Evolutionary conservation across 495 filamentous ascomycete species (phyloP).

Genomic region (Penicillium atrosanguineum): DNA sequence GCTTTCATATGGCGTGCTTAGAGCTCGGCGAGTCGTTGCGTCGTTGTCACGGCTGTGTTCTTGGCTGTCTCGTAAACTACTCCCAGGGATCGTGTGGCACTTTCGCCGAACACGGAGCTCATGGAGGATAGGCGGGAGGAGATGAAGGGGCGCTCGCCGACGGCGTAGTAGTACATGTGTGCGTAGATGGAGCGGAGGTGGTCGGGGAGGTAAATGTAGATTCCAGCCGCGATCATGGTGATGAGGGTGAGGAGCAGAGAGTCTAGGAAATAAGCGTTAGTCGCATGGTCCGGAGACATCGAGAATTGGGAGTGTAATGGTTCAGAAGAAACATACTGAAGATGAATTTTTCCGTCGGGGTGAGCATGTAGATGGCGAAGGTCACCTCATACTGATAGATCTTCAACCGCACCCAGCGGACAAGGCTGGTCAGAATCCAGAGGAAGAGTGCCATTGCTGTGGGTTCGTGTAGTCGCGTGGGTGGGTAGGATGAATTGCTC

Average conservation of each 20-base stretch:
- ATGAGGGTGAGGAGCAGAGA: slow-evolving; percentile 84
- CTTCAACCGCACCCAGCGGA: slow-evolving; percentile 72
- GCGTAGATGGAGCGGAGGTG: slow-evolving; percentile 75
- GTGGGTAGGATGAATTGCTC: background rate
- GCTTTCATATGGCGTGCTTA: slow-evolving; percentile 17
- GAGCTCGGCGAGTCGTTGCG: slow-evolving; percentile 37
- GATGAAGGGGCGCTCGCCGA: slow-evolving; percentile 61
- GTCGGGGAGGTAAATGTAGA: slow-evolving; percentile 87
- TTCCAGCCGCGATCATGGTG: slow-evolving; percentile 79
- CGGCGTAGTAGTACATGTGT: slow-evolving; percentile 92
- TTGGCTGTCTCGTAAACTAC: slow-evolving; percentile 46
- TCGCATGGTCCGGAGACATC: background rate
- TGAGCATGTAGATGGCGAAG: slow-evolving; percentile 83
- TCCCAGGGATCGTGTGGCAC: slow-evolving; percentile 32
- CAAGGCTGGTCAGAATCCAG: slow-evolving; percentile 43
- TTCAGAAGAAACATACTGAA: slow-evolving; percentile 59
- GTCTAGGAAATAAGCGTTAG: slow-evolving; percentile 52
- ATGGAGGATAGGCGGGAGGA: slow-evolving; percentile 31
- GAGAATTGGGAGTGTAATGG: background rate
- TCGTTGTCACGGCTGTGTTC: slow-evolving; percentile 35
- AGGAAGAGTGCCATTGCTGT: slow-evolving; percentile 29
- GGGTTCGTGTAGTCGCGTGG: background rate
- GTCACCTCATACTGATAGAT: slow-evolving; percentile 86
- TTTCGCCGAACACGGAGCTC: slow-evolving; percentile 39
- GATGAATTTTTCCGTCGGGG: slow-evolving; percentile 78